Percentiles rank a stretch among this genome's conserved stretches.
Conservation (phyloP, 345 rosid species). For the Eucalyptus viminalis region DNA sequence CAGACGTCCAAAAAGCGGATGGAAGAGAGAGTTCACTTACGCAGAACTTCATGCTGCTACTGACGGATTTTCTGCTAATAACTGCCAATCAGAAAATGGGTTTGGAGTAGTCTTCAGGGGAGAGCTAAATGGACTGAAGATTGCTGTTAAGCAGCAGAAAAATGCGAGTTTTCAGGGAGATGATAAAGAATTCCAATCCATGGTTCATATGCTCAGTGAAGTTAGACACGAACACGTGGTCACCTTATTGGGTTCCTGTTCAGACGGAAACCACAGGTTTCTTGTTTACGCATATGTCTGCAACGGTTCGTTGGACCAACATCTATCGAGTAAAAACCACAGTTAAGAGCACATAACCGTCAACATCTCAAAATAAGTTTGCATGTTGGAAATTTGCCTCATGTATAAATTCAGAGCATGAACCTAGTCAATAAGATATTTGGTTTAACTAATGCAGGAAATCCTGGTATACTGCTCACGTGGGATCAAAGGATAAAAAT, state of each 20-base stretch:
- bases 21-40: slow-evolving; percentile 40
- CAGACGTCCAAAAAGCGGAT: slow-evolving; percentile 32
- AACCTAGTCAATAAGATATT: not conserved
- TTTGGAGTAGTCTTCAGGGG: slow-evolving; percentile 47
- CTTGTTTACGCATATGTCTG: slow-evolving; percentile 57
- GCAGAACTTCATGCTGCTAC: slow-evolving; percentile 49
- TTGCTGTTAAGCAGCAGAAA: slow-evolving; percentile 52
- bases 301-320: slow-evolving; percentile 44
- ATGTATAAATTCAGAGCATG: not conserved
- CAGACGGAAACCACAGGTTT: slow-evolving; percentile 39
- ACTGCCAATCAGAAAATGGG: slow-evolving; percentile 48
- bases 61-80: slow-evolving; percentile 19
- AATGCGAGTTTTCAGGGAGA: slow-evolving; percentile 40
- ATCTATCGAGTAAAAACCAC: slow-evolving; percentile 33
- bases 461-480: slow-evolving; percentile 16
- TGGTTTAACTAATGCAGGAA: slow-evolving; percentile 24
- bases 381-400: not conserved
- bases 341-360: not conserved
- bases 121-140: slow-evolving; percentile 20
- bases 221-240: slow-evolving; percentile 51
- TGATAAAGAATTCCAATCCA: slow-evolving; percentile 39
- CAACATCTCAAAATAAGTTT: not conserved
- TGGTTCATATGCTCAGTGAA: slow-evolving; percentile 38
- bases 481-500: slow-evolving; percentile 56
- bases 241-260: slow-evolving; percentile 44